Evolutionary conservation across 768 basidiomycete species (phyloP).

Genomic region (Tylopilus felleus): DNA sequence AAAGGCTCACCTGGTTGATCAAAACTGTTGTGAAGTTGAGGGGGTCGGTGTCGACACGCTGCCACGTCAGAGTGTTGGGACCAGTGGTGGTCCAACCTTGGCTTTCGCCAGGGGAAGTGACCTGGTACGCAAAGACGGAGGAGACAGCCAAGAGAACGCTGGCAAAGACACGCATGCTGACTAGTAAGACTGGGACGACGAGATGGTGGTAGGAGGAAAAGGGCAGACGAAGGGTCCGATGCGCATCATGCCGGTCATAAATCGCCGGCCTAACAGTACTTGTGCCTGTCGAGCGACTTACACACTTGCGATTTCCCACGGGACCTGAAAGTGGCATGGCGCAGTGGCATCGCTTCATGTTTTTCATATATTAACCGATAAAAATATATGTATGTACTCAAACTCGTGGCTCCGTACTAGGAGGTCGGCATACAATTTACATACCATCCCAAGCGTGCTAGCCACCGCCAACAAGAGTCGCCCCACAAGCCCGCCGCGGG

Average conservation of each 20-base stretch:
- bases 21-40: constrained; percentile 68
- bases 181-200: neutral
- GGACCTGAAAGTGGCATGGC: neutral
- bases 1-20: constrained; percentile 50
- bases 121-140: constrained; percentile 59
- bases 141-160: constrained; percentile 49
- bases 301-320: constrained; percentile 23
- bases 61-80: constrained; percentile 56
- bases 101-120: constrained; percentile 47
- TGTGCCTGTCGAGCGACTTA: neutral
- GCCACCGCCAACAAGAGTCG: neutral
- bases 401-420: neutral
- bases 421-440: constrained; percentile 5
- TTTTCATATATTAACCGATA: neutral
- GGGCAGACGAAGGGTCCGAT: neutral
- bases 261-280: neutral
- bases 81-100: constrained; percentile 59
- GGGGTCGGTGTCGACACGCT: constrained; percentile 61
- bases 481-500: neutral
- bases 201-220: neutral
- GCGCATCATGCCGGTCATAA: neutral
- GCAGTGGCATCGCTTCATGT: neutral
- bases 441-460: neutral
- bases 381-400: neutral
- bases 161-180: constrained; percentile 43